phyloP scores from a whole-genome alignment of 2,329 filamentous ascomycete species.

The Venturia carpophila region DNA sequence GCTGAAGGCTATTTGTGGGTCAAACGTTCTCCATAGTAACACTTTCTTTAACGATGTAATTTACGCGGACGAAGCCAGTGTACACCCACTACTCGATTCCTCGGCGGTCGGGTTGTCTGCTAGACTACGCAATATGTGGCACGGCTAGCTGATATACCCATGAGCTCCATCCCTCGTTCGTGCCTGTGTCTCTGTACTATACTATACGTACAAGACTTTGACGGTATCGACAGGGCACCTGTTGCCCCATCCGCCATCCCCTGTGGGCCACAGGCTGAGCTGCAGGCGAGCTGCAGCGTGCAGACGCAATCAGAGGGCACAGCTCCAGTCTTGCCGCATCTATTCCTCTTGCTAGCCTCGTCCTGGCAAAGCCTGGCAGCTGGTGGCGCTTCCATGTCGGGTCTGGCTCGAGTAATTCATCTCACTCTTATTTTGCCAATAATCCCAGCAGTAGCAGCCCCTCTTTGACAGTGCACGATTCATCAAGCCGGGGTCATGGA shows the following conservation, averaged over 20 bases:
- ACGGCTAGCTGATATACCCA: neutral
- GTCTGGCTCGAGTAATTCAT: neutral
- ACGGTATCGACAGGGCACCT: constrained; percentile 1
- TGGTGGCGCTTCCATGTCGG: constrained; percentile 2
- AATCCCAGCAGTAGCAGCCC: neutral
- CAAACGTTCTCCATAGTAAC: neutral
- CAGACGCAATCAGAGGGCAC: constrained; percentile 8
- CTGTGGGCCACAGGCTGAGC: neutral
- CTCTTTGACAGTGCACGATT: constrained; percentile 8
- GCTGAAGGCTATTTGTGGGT: neutral
- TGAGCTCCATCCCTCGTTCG: neutral
- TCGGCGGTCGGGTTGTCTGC: neutral
- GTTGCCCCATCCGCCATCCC: neutral
- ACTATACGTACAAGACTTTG: neutral
- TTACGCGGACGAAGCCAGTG: neutral
- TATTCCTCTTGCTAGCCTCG: constrained; percentile 6
- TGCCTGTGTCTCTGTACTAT: neutral
- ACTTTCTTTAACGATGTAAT: neutral
- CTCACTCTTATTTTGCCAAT: neutral
- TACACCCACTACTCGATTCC: neutral
- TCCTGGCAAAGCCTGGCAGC: neutral
- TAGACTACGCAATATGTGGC: neutral
- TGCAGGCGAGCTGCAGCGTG: neutral
- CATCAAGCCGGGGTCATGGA: neutral
- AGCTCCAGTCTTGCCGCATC: neutral